phyloP scores from a whole-genome alignment of 2,329 filamentous ascomycete species.

The Fusarium siculi region DNA sequence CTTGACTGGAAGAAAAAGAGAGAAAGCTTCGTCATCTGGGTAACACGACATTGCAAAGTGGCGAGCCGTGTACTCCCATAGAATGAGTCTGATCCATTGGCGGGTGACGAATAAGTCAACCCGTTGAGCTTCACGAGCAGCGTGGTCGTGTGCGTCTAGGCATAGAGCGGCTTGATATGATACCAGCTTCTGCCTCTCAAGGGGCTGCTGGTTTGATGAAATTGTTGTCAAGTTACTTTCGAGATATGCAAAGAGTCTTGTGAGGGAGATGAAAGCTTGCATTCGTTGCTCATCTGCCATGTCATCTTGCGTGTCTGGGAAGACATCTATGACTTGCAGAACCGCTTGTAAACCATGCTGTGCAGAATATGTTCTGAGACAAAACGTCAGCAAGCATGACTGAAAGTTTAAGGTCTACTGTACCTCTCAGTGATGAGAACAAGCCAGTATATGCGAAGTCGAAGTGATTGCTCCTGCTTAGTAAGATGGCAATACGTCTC shows the following conservation, averaged over 20 bases:
- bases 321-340: conserved; percentile 36
- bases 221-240: conserved; percentile 37
- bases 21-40: conserved; percentile 40
- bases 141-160: conserved; percentile 24
- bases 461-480: conserved; percentile 31
- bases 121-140: conserved; percentile 37
- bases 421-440: conserved; percentile 41
- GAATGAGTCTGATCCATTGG: conserved; percentile 43
- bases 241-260: conserved; percentile 40
- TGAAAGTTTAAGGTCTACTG: fast-evolving
- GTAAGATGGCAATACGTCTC: conserved; percentile 30
- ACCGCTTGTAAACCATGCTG: conserved; percentile 40
- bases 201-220: conserved; percentile 23
- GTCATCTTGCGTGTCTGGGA: conserved; percentile 32
- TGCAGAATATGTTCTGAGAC: conserved; percentile 32
- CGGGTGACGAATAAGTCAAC: conserved; percentile 45
- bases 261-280: conserved; percentile 38
- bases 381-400: not conserved
- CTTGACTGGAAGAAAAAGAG: conserved; percentile 40
- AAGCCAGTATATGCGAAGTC: conserved; percentile 41
- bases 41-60: conserved; percentile 44
- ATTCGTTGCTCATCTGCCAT: conserved; percentile 26
- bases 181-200: conserved; percentile 35
- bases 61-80: conserved; percentile 44
- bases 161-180: conserved; percentile 36